phyloP scores from a whole-genome alignment of 1,284 basidiomycete species.

The Rhodotorula sp. region DNA sequence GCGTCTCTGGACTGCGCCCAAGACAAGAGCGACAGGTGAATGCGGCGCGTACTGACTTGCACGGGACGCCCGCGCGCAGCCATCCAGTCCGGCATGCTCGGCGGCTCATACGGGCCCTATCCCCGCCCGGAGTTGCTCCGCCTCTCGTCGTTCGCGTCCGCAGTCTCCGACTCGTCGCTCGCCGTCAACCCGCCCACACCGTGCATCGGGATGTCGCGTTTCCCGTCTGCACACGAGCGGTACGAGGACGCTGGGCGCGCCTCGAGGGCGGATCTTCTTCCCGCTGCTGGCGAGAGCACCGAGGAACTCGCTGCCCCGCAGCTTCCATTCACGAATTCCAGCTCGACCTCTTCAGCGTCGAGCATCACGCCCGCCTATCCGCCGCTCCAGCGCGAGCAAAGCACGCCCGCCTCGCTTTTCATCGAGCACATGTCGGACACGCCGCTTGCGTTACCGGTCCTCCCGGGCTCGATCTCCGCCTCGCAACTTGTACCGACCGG shows the following conservation, averaged over 20 bases:
- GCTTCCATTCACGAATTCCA: background rate
- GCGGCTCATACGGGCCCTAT: slow-evolving; percentile 36
- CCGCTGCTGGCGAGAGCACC: background rate
- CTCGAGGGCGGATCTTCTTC: background rate
- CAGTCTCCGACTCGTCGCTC: slow-evolving; percentile 1
- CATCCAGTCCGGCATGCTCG: slow-evolving; percentile 29
- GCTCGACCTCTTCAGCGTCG: background rate
- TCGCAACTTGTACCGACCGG: slow-evolving; percentile 2
- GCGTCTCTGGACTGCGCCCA: no score
- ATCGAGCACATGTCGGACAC: background rate
- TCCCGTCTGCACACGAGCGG: background rate
- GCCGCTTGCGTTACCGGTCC: background rate
- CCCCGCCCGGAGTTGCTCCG: slow-evolving; percentile 21
- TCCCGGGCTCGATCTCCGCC: background rate
- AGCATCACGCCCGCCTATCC: background rate
- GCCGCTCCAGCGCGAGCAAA: background rate
- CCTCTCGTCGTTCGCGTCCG: slow-evolving; percentile 2
- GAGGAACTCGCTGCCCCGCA: background rate
- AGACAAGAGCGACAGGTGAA: no score
- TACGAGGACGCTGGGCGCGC: background rate
- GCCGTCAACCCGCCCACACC: slow-evolving; percentile 12
- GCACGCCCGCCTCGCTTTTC: background rate
- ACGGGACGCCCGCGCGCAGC: slow-evolving; percentile 19
- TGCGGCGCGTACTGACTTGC: no score
- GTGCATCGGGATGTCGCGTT: background rate